These are phyloP conservation scores for Jaltomata sinuosa DNA, from an alignment of 257 asterid species.

Conservation along the genomic window DNA sequence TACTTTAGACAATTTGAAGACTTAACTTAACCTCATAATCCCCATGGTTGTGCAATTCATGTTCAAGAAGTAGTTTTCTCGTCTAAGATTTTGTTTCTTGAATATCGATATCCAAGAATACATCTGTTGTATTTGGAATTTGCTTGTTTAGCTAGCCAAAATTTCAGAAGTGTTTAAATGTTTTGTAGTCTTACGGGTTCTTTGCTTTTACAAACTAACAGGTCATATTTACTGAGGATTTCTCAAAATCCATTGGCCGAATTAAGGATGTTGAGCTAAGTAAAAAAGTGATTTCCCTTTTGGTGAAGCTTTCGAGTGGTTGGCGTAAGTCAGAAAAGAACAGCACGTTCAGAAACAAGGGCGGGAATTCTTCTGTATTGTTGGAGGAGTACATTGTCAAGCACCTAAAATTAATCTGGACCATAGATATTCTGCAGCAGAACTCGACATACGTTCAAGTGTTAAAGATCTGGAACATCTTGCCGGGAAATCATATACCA, in stretches of 20 bases:
- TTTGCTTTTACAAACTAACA: not conserved
- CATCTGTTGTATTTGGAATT: not conserved
- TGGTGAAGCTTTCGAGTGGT: conserved; percentile 45
- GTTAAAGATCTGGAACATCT: conserved; percentile 32
- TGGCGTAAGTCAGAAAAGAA: conserved; percentile 29
- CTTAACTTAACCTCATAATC: no score
- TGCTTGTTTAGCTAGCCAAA: not conserved
- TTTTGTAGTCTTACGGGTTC: not conserved
- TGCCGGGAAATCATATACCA: conserved; percentile 15
- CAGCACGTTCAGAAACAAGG: not conserved
- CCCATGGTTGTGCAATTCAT: no score
- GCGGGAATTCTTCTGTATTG: conserved; percentile 12
- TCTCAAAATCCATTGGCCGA: conserved; percentile 25
- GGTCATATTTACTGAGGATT: conserved; percentile 31
- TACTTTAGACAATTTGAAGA: no score
- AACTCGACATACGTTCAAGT: conserved; percentile 23
- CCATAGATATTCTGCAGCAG: conserved; percentile 25
- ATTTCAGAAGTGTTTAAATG: no score
- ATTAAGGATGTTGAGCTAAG: conserved; percentile 5
- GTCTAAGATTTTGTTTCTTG: no score
- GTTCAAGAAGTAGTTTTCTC: no score
- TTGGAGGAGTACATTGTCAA: conserved; percentile 31
- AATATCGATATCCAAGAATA: no score
- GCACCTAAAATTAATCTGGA: conserved; percentile 34
- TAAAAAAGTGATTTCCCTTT: conserved; percentile 20